Evolutionary conservation across 352 stramenopile species (phyloP).

Genomic region (Phytophthora citricola): DNA sequence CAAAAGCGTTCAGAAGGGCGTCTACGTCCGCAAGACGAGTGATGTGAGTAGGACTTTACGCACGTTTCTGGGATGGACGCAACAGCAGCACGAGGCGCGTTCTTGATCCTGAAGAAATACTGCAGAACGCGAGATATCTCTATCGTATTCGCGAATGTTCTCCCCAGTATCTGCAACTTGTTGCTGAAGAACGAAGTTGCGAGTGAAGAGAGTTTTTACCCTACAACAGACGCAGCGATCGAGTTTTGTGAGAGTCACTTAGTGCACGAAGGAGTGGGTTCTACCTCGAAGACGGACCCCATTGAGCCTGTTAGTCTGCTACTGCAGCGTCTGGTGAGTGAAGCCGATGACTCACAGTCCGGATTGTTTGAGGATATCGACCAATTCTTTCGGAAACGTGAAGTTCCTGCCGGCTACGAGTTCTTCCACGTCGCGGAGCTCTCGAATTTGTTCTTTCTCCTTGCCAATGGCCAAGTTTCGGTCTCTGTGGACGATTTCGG

Average conservation of each 20-base stretch:
- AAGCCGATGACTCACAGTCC: constrained; percentile 53
- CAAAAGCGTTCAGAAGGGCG: constrained; percentile 65
- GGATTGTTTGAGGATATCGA: constrained; percentile 49
- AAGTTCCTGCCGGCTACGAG: constrained; percentile 48
- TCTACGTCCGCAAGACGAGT: constrained; percentile 52
- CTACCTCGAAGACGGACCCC: constrained; percentile 15
- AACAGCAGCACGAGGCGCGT: constrained; percentile 69
- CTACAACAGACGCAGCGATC: constrained; percentile 58
- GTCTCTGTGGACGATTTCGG: constrained; percentile 62
- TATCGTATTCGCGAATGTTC: constrained; percentile 58
- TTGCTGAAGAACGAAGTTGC: constrained; percentile 77
- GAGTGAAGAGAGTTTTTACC: constrained; percentile 50
- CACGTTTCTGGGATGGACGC: constrained; percentile 86
- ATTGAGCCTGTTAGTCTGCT: constrained; percentile 51
- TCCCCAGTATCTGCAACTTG: constrained; percentile 55
- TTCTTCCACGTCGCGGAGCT: constrained; percentile 65
- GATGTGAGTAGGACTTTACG: constrained; percentile 71
- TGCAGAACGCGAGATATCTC: constrained; percentile 62
- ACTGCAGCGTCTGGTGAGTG: constrained; percentile 63
- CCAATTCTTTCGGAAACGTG: constrained; percentile 49
- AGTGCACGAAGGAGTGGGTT: constrained; percentile 11
- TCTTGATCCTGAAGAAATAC: constrained; percentile 79
- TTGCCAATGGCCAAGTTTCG: constrained; percentile 56
- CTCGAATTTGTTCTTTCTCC: constrained; percentile 60
- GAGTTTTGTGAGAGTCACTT: constrained; percentile 66